These are phyloP conservation scores for Xylariaceae sp. DNA, from an alignment of 2,329 filamentous ascomycete species.

Conservation along the genomic window DNA sequence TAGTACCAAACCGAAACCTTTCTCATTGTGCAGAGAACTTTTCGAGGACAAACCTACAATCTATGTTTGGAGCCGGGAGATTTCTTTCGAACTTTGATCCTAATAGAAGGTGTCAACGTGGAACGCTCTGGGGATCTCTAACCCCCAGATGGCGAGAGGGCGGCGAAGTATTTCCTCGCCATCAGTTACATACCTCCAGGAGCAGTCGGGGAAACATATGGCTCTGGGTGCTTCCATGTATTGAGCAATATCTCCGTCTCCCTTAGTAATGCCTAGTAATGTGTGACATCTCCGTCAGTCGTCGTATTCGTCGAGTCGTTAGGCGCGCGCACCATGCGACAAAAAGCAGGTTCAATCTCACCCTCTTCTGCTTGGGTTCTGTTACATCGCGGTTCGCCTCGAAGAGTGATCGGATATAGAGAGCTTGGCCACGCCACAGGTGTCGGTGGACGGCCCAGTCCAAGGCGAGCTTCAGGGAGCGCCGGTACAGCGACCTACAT, in stretches of 20 bases:
- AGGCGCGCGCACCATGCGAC: background rate
- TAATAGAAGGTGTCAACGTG: conserved; percentile 36
- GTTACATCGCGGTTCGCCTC: conserved; percentile 85
- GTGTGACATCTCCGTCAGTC: conserved; percentile 13
- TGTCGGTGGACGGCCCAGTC: conserved; percentile 94
- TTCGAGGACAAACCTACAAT: conserved; percentile 58
- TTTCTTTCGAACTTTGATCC: conserved; percentile 97
- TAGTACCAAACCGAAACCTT: conserved; percentile 14
- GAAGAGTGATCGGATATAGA: conserved; percentile 93
- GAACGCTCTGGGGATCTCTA: background rate
- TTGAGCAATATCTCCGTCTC: conserved; percentile 86
- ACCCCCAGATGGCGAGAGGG: background rate
- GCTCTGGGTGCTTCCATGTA: conserved; percentile 97
- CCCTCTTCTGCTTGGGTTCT: conserved; percentile 81
- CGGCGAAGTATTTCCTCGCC: background rate
- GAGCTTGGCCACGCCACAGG: conserved; percentile 90
- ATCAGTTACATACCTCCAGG: conserved; percentile 68
- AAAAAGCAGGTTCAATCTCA: conserved; percentile 38
- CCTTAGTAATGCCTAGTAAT: conserved; percentile 68
- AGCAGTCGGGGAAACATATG: conserved; percentile 82
- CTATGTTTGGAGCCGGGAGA: conserved; percentile 71
- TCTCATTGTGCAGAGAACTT: background rate
- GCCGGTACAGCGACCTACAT: conserved; percentile 74
- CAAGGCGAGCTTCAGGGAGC: conserved; percentile 85
- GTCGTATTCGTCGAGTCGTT: conserved; percentile 7